Evolutionary conservation across 805 yeast genomes (phyloP).

Genomic region (Myxozyma lipomycoides): DNA sequence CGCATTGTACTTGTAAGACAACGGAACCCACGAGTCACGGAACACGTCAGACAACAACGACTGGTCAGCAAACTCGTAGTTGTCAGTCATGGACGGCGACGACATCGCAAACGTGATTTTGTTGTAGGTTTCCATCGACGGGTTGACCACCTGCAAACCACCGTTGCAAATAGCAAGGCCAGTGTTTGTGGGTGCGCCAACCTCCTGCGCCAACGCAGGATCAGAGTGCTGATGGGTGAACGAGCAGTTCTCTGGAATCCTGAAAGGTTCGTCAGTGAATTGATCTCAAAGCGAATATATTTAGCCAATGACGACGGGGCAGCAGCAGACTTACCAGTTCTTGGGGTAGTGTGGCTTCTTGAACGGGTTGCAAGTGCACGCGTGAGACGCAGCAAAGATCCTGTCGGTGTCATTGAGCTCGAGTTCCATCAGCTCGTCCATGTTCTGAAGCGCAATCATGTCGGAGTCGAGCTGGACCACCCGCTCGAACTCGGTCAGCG

Average conservation of each 20-base stretch:
- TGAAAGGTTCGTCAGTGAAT: not conserved
- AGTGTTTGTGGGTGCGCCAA: constrained; percentile 36
- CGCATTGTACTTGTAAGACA: constrained; percentile 53
- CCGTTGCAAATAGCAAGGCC: constrained; percentile 55
- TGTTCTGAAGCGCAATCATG: constrained; percentile 53
- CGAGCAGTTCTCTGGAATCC: constrained; percentile 46
- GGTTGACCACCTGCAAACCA: constrained; percentile 53
- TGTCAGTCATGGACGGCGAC: constrained; percentile 39
- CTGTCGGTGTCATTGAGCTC: constrained; percentile 36
- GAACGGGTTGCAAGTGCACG: constrained; percentile 61
- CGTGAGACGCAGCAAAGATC: constrained; percentile 54
- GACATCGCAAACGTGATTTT: constrained; percentile 43
- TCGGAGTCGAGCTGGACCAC: constrained; percentile 57
- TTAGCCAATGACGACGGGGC: not conserved
- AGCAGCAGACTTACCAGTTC: constrained; percentile 41
- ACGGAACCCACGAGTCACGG: constrained; percentile 47
- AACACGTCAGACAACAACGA: constrained; percentile 54
- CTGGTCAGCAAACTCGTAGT: constrained; percentile 58
- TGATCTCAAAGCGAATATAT: not conserved
- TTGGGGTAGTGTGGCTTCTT: constrained; percentile 50
- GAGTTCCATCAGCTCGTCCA: constrained; percentile 57
- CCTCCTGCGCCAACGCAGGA: constrained; percentile 29
- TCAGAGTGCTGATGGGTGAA: constrained; percentile 39
- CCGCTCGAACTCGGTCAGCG: constrained; percentile 48
- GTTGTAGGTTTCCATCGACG: constrained; percentile 40